These are phyloP conservation scores for Malus hybrid DNA, from an alignment of 331 rosid species.

Conservation along the genomic window DNA sequence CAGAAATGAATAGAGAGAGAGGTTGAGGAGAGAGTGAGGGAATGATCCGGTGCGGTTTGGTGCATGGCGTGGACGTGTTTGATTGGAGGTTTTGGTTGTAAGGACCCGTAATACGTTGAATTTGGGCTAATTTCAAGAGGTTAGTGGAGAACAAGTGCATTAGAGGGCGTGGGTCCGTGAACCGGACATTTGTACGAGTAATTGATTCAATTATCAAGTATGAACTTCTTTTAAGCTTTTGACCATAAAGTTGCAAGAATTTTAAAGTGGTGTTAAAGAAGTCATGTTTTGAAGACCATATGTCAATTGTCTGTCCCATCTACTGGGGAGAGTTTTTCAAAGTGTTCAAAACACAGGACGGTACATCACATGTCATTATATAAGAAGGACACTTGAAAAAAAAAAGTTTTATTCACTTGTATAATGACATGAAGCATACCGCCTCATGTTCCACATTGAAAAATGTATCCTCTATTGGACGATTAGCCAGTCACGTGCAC, in stretches of 20 bases:
- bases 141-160: neutral
- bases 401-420: too few species aligned
- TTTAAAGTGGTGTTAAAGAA: neutral
- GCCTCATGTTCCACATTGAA: too few species aligned
- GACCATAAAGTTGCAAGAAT: neutral
- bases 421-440: too few species aligned
- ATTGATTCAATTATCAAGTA: neutral
- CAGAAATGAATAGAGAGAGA: slow-evolving; percentile 40
- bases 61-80: neutral
- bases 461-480: too few species aligned
- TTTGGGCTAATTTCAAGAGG: neutral
- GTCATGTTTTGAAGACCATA: too few species aligned
- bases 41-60: neutral
- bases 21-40: slow-evolving; percentile 23
- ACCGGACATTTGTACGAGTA: neutral
- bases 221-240: neutral
- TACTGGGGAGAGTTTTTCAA: too few species aligned
- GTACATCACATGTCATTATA: too few species aligned
- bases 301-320: too few species aligned
- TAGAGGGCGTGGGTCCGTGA: neutral
- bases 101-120: neutral
- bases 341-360: accelerated
- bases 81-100: neutral
- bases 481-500: too few species aligned
- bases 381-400: too few species aligned